Conservation (phyloP, 805 yeast species). For the Saccharomyces kudriavzevii region DNA sequence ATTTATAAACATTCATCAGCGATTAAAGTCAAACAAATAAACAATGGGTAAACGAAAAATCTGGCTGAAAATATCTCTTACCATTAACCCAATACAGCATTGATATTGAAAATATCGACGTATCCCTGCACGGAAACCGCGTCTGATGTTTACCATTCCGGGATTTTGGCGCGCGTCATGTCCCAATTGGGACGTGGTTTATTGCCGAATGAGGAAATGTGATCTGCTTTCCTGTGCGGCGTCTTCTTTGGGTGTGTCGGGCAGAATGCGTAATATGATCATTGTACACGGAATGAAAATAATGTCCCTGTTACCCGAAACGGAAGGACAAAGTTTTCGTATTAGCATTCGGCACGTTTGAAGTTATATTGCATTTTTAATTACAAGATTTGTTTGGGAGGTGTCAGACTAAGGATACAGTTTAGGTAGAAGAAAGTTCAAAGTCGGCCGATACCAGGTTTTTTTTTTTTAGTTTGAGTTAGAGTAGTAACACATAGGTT, state of each 20-base stretch:
- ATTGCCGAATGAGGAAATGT: neutral
- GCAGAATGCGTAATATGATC: neutral
- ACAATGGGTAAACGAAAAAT: neutral
- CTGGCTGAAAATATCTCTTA: neutral
- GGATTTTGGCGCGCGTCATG: neutral
- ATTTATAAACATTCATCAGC: neutral
- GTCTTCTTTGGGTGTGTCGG: neutral
- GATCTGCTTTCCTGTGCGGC: neutral
- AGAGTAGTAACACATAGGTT: neutral
- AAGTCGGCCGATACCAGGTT: neutral
- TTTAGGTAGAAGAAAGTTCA: neutral
- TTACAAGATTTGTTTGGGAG: neutral
- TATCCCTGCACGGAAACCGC: neutral
- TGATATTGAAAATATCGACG: neutral
- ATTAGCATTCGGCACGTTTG: neutral
- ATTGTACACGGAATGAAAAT: neutral
- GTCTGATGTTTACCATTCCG: neutral
- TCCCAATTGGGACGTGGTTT: neutral
- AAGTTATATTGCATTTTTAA: neutral
- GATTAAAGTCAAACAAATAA: neutral
- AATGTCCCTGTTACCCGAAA: neutral
- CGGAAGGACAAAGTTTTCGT: neutral
- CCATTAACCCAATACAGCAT: neutral
- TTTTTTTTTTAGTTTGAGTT: neutral
- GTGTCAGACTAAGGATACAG: neutral